Evolutionary conservation across 2,329 filamentous ascomycete genomes (phyloP).

Genomic region (Aureobasidium sp.): DNA sequence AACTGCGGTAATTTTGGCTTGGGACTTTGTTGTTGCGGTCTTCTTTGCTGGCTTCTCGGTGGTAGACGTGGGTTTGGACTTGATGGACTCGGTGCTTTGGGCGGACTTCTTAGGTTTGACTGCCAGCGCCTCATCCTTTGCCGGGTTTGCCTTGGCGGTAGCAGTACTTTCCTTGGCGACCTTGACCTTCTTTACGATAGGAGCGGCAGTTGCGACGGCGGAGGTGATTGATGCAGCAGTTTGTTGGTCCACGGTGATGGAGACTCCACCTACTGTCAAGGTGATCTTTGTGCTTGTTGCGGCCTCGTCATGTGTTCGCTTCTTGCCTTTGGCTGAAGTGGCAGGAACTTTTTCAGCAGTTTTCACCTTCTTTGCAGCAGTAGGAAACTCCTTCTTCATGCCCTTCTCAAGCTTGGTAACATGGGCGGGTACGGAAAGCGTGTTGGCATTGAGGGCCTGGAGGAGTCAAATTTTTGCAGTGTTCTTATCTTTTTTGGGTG

Average conservation of each 20-base stretch:
- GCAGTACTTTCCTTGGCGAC: neutral
- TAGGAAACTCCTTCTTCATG: constrained; percentile 65
- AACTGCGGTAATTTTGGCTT: neutral
- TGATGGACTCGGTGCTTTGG: neutral
- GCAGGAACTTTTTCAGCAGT: constrained; percentile 18
- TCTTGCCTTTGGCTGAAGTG: constrained; percentile 22
- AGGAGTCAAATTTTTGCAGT: constrained; percentile 65
- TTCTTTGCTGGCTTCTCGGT: neutral
- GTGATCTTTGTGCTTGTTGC: constrained; percentile 29
- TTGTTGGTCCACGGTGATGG: constrained; percentile 31
- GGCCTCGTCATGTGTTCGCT: constrained; percentile 30
- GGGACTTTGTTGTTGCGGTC: neutral
- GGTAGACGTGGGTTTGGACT: neutral
- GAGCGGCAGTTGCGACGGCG: neutral
- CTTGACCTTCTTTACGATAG: constrained; percentile 1
- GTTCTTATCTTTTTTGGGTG: constrained; percentile 62
- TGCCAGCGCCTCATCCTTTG: neutral
- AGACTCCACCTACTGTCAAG: constrained; percentile 29
- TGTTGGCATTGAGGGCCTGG: constrained; percentile 58
- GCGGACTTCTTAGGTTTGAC: constrained; percentile 17
- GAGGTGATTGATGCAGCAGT: constrained; percentile 9
- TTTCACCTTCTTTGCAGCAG: constrained; percentile 56
- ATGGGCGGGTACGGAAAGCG: constrained; percentile 54
- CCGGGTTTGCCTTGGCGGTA: neutral
- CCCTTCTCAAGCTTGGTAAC: constrained; percentile 58